phyloP scores from a whole-genome alignment of 371 early-diverging fungal genomes.

The Actinomucor elegans region DNA sequence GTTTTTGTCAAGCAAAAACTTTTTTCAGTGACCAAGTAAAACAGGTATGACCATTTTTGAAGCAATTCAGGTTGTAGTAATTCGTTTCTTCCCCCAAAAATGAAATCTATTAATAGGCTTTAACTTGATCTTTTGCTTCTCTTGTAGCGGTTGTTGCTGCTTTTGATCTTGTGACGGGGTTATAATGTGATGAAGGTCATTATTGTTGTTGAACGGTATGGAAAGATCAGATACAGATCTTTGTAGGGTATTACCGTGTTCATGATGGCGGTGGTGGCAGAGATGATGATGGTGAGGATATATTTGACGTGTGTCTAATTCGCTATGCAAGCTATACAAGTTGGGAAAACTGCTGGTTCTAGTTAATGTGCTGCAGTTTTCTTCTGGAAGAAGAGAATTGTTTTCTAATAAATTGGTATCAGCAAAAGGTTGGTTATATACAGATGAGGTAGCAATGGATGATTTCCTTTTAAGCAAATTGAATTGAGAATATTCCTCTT shows the following conservation, averaged over 20 bases:
- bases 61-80: no score
- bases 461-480: slow-evolving; percentile 1
- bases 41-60: no score
- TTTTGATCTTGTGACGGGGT: no score
- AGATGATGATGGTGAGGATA: not conserved
- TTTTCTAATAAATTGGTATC: no score
- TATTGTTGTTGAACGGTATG: not conserved
- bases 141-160: not conserved
- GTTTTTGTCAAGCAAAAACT: not conserved
- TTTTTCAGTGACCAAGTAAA: no score
- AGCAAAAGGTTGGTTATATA: slow-evolving; percentile 1
- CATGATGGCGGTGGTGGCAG: not conserved
- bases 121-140: not conserved
- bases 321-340: no score
- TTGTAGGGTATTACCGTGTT: not conserved
- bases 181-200: no score
- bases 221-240: slow-evolving; percentile 11
- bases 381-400: no score
- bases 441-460: not conserved
- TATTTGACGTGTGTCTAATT: no score
- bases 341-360: no score
- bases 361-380: no score
- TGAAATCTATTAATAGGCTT: not conserved
- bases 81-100: slow-evolving; percentile 14
- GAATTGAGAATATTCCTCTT: slow-evolving; percentile 9